Evolutionary conservation across 2,329 filamentous ascomycete genomes (phyloP), one percentile per base, ranked within the genome.

Genomic region (Beauveria rudraprayagi): DNA sequence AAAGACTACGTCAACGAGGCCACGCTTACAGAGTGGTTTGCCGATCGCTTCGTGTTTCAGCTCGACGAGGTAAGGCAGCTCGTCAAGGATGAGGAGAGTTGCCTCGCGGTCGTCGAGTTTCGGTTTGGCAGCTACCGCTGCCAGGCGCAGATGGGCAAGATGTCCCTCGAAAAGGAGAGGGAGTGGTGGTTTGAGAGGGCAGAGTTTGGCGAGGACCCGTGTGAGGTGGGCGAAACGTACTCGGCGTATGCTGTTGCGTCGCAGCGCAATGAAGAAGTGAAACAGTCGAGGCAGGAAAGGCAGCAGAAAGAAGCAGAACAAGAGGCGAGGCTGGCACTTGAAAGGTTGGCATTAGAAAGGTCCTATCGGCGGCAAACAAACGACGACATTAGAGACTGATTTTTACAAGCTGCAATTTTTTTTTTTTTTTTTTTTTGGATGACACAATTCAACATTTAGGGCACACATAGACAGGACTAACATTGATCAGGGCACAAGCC

Each of bases 111-210:
- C 2, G 63, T 81, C 16, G 81, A 83, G 72, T 81, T 78, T 65
- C 74, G 77, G 11, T 85, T 85, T 64, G 80, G 79, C 0, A 83
- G 80, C 60, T 84, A 76, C 62, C 76, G 81, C 1, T 81, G 78
- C 69, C 82, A 85, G 73, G 75, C 81, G 0, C 76, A 82, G 70
- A 75, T 78, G 56, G 80, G 77, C 1, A 74, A 75, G 67, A 74
- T 74, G 68, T 68, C 74, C 0, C 66, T 77, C 28, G 71, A 75
- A 56, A 71, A 70, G 63, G 71, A 76, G 11, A 62, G 65, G 1
- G 74, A 73, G 0, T 53, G 40, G 1, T 72, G 73, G 0, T 67
- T 76, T 5, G 71, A 74, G 56, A 73, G 70, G 67, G 74, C 73
- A 1, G 73, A 75, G 65, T 76, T 71, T 65, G 73, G 72, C 0